Evolutionary conservation across 2,329 filamentous ascomycete genomes (phyloP), one percentile per base, ranked within the genome.

Genomic region (Penicillium sp.): DNA sequence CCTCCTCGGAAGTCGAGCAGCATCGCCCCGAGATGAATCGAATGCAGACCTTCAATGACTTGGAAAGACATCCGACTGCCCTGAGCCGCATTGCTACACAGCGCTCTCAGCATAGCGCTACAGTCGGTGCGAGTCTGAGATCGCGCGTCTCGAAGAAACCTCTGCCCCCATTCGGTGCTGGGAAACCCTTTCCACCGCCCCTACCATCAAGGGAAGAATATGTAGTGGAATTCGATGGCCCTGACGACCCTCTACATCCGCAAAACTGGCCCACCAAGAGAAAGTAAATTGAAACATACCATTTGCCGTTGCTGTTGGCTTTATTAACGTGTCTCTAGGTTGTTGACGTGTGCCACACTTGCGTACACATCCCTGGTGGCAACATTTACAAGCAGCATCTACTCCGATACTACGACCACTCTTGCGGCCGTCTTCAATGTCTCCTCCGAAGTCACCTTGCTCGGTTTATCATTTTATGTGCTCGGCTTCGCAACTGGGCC

Each of bases 191-290:
- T 64, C 83, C 83, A 6, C 81, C 81, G 16, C 72, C 70, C 0
- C 66, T 85, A 16, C 81, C 81, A 7, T 78, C 77, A n/a, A 73
- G 75, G 59, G 81, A 84, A 64, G 80, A 83, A 58, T 85, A 85
- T 66, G 81, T 84, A 1, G 82, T 84, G 12, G 82, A 91, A 71
- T 96, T 96, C 67, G 87, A 92, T 63, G 91, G 91, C 0, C 87
- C 85, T 1, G 81, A 91, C 61, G 91, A 96, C 66, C 91, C 91
- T 2, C 68, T 92, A 59, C 91, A 96, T 71, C 88, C 90, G 1
- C 89, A 93, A 74, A 96, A 96, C 70, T 96, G 91, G 91, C 81
- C 88, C 0, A 67, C 89, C 54, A 83, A 77, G 68, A 92, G 89
- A 77, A 96, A 96, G 84, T 84, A 71, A 66, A 81, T 78, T 16